Conservation (phyloP, 768 basidiomycete species). For the Roridomyces roridus region DNA sequence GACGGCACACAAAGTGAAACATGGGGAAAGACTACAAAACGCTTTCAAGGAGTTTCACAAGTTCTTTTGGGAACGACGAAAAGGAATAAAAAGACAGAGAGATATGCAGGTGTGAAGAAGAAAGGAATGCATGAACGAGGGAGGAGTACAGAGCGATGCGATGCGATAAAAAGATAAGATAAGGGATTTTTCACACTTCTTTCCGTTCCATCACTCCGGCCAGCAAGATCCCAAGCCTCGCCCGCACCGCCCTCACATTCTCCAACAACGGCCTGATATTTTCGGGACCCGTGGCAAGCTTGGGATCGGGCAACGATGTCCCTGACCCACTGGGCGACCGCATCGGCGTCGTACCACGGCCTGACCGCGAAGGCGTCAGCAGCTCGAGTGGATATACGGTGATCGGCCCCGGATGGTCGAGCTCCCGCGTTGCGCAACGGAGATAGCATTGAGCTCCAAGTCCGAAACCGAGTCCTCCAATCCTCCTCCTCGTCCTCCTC, state of each 20-base stretch:
- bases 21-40: too few relatives aligned
- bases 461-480: conserved; percentile 70
- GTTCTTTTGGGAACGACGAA: too few relatives aligned
- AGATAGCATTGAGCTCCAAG: conserved; percentile 50
- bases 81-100: not conserved
- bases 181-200: conserved; percentile 22
- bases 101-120: too few relatives aligned
- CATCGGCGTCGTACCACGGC: conserved; percentile 48
- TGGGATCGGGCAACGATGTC: conserved; percentile 51
- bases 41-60: too few relatives aligned
- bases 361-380: conserved; percentile 21
- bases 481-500: conserved; percentile 85
- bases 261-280: conserved; percentile 85
- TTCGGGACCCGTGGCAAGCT: conserved; percentile 84
- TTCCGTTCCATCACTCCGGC: conserved; percentile 25
- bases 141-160: conserved; percentile 25
- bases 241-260: conserved; percentile 79
- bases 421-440: conserved; percentile 31
- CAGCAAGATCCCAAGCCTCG: conserved; percentile 57
- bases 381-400: conserved; percentile 48
- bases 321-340: conserved; percentile 54
- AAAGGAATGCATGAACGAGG: conserved; percentile 4
- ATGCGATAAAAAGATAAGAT: conserved; percentile 19
- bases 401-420: conserved; percentile 39
- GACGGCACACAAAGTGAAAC: too few relatives aligned